These are phyloP conservation scores for Cordyceps militaris DNA, from an alignment of 2,329 filamentous ascomycete species.

Conservation along the genomic window DNA sequence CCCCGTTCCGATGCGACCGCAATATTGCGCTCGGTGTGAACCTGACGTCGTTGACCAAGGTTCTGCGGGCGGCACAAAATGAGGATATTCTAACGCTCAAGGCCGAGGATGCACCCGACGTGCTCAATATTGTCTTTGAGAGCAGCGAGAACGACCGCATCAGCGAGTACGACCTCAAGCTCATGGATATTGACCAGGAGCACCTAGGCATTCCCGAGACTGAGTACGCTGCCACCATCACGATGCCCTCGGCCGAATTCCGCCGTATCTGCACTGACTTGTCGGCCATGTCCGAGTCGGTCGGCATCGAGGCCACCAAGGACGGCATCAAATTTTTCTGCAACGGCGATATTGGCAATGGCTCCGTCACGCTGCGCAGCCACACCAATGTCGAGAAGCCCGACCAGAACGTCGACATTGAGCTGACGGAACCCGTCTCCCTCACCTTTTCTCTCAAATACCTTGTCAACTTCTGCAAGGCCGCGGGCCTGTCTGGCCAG, in stretches of 20 bases:
- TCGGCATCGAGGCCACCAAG: conserved; percentile 92
- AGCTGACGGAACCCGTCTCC: conserved; percentile 83
- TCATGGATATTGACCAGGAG: conserved; percentile 99
- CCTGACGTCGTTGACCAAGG: conserved; percentile 92
- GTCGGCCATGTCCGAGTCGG: conserved; percentile 88
- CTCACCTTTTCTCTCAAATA: conserved; percentile 99
- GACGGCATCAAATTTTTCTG: conserved; percentile 95
- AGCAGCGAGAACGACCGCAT: conserved; percentile 79
- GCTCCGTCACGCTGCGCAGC: conserved; percentile 83
- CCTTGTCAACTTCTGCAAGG: conserved; percentile 99
- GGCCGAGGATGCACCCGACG: conserved; percentile 93
- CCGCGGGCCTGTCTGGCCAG: conserved; percentile 68
- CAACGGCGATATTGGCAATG: conserved; percentile 91
- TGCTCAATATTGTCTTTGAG: conserved; percentile 94
- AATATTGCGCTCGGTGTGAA: conserved; percentile 98
- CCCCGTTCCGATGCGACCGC: conserved; percentile 94
- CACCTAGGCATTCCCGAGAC: conserved; percentile 97
- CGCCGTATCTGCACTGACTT: conserved; percentile 91
- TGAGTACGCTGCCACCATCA: conserved; percentile 89
- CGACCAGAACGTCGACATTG: conserved; percentile 76
- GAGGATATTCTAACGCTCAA: conserved; percentile 95
- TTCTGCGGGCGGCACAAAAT: conserved; percentile 86
- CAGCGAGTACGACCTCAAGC: conserved; percentile 98
- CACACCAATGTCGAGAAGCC: conserved; percentile 88
- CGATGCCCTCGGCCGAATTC: conserved; percentile 85